Percentiles rank a stretch among this genome's conserved stretches.
Conservation (phyloP, 352 stramenopile genomes). For the Pythium dissotocum region DNA sequence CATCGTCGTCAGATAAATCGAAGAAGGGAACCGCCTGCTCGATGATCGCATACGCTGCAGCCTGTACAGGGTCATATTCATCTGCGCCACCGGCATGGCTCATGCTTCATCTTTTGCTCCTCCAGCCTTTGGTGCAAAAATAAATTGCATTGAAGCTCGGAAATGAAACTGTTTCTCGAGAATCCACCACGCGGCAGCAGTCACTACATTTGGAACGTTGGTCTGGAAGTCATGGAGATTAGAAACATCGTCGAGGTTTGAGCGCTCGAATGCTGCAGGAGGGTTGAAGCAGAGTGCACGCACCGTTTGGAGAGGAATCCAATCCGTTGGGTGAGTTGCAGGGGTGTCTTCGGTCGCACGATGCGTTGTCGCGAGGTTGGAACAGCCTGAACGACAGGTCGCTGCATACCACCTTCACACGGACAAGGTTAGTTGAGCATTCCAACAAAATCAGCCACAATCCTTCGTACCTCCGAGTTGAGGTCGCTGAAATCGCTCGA, state of each 20-base stretch:
- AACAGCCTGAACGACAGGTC: conserved; percentile 44
- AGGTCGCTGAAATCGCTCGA: conserved; percentile 66
- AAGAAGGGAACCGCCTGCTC: conserved; percentile 20
- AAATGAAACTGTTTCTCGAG: background rate
- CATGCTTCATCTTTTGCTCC: background rate
- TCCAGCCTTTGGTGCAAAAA: background rate
- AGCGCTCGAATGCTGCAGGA: background rate
- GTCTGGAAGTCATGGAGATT: conserved; percentile 2
- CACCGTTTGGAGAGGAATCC: conserved; percentile 70
- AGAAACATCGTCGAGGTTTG: background rate
- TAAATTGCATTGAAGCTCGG: conserved; percentile 11
- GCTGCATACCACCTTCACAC: conserved; percentile 22
- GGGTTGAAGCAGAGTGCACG: background rate
- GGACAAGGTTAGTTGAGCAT: conserved; percentile 9
- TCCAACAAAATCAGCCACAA: background rate
- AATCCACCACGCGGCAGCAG: no score
- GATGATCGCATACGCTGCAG: conserved; percentile 22
- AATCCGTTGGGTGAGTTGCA: conserved; percentile 59
- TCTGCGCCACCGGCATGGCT: background rate
- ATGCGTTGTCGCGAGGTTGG: conserved; percentile 48
- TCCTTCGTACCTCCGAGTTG: conserved; percentile 41
- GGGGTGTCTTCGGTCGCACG: conserved; percentile 68
- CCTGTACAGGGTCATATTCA: conserved; percentile 4
- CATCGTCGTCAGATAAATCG: conserved; percentile 19
- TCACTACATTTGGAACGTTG: conserved; percentile 25